Percentiles rank a stretch among this genome's conserved stretches.
Evolutionary conservation across 139 green algal species (phyloP).

Genomic region (Deuterostichococcus epilithicus): DNA sequence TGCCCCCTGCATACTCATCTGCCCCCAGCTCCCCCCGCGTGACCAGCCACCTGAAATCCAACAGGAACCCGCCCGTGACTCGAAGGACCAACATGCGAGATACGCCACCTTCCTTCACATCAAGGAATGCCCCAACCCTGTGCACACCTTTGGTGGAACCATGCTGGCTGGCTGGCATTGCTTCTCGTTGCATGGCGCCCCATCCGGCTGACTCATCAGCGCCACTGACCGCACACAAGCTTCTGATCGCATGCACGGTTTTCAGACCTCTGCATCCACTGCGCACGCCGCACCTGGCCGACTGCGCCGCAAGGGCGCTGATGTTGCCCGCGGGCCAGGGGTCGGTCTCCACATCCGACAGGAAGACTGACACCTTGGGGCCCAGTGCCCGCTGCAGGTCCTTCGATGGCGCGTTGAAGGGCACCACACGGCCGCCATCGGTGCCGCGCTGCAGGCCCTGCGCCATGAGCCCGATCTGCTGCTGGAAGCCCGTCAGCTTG

Average conservation of each 20-base stretch:
- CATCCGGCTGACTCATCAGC: too few species aligned
- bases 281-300: conserved; percentile 9
- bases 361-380: conserved; percentile 55
- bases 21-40: conserved; percentile 62
- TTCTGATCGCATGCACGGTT: too few species aligned
- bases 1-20: conserved; percentile 19
- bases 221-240: too few species aligned
- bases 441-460: conserved; percentile 71
- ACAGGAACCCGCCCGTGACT: too few species aligned
- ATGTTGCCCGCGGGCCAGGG: conserved; percentile 43
- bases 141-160: too few species aligned
- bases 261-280: too few species aligned
- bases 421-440: conserved; percentile 37
- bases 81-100: too few species aligned
- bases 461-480: conserved; percentile 46
- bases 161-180: too few species aligned
- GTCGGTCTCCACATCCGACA: conserved; percentile 82
- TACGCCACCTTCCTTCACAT: too few species aligned
- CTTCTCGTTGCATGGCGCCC: too few species aligned
- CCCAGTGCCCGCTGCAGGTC: conserved; percentile 44
- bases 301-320: conserved; percentile 29
- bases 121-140: too few species aligned
- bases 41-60: conserved; percentile 36
- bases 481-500: conserved; percentile 17
- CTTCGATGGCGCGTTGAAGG: conserved; percentile 26